phyloP scores from a whole-genome alignment of 169 alveolate genomes.

The Babesia microti region DNA sequence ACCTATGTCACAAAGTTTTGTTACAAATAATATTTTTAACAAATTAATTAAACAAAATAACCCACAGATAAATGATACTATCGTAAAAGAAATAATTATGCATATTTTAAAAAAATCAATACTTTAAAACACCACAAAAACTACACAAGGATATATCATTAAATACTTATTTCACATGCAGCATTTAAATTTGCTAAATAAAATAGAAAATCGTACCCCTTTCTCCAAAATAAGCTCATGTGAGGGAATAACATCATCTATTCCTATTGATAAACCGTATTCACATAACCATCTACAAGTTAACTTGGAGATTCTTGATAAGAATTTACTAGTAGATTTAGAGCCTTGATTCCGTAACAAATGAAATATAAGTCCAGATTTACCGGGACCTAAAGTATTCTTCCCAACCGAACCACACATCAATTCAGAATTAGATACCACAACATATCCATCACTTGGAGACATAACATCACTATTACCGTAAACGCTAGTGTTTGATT shows the following conservation, averaged over 20 bases:
- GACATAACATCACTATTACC: constrained; percentile 35
- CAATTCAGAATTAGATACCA: constrained; percentile 86
- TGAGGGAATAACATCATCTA: constrained; percentile 92
- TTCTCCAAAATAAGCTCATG: constrained; percentile 38
- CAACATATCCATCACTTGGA: constrained; percentile 88
- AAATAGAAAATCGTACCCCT: no score
- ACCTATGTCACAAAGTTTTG: constrained; percentile 30
- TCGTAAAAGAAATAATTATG: no score
- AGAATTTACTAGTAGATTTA: constrained; percentile 81
- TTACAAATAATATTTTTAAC: background rate
- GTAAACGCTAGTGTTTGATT: constrained; percentile 1
- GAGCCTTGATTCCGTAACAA: constrained; percentile 81
- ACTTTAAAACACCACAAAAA: no score
- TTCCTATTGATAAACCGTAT: constrained; percentile 96
- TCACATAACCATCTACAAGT: constrained; percentile 89
- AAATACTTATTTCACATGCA: no score
- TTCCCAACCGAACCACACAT: constrained; percentile 92
- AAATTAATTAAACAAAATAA: background rate
- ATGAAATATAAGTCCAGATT: constrained; percentile 85
- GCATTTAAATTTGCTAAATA: no score
- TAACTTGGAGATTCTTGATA: constrained; percentile 91
- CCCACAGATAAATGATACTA: background rate
- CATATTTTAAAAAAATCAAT: no score
- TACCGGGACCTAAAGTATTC: constrained; percentile 79
- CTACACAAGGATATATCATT: no score